Evolutionary conservation across 768 basidiomycete species (phyloP).

Genomic region (Filobasidium floriforme): DNA sequence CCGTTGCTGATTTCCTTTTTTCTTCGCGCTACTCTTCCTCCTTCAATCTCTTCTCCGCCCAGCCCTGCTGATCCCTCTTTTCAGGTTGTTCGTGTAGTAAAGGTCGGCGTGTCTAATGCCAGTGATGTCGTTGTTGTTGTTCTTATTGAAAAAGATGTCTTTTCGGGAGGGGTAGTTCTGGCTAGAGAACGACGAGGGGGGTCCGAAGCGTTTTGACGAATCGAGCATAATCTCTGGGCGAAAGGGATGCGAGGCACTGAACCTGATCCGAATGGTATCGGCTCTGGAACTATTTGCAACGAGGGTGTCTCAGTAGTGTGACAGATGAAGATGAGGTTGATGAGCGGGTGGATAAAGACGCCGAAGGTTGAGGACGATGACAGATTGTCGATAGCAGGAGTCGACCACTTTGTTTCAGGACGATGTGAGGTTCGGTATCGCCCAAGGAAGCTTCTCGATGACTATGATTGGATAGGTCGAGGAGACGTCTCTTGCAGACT

Average conservation of each 20-base stretch:
- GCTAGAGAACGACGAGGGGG: slow-evolving; percentile 1
- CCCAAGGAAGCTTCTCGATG: too few species aligned
- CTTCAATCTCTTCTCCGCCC: background rate
- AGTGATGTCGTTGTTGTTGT: background rate
- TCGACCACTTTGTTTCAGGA: too few species aligned
- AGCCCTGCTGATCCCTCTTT: background rate
- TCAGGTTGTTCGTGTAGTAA: background rate
- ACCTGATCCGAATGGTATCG: background rate
- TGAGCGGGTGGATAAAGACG: too few species aligned
- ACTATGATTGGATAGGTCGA: too few species aligned
- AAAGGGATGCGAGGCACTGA: background rate
- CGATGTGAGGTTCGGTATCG: too few species aligned
- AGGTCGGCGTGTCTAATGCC: background rate
- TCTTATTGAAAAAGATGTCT: slow-evolving; percentile 1
- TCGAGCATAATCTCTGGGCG: slow-evolving; percentile 6
- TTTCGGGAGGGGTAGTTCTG: slow-evolving; percentile 1
- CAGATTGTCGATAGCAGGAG: too few species aligned
- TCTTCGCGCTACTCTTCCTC: background rate
- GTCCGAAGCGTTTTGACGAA: background rate
- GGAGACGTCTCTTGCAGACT: too few species aligned
- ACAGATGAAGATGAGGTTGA: too few species aligned
- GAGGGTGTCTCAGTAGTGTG: too few species aligned
- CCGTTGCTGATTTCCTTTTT: background rate
- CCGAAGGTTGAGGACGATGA: too few species aligned
- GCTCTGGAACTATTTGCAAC: background rate